A percentile compares a stretch with the other conserved stretches of the same genome.
Conservation (phyloP, 805 yeast genomes). For the Wickerhamiella shivajii region DNA sequence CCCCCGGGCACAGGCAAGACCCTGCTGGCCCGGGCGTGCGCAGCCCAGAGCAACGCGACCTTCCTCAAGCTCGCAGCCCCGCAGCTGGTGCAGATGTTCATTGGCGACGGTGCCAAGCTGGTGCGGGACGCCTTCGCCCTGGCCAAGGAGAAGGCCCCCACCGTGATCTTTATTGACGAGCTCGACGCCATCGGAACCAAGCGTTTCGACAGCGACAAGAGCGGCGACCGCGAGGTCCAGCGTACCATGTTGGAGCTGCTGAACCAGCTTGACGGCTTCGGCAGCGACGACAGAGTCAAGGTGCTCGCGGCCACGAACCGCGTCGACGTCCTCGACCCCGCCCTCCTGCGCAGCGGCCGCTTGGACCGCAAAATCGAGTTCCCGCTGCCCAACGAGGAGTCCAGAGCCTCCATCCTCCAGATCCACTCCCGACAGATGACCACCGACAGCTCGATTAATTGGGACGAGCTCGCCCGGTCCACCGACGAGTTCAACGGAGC, state of each 20-base stretch:
- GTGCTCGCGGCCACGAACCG: slow-evolving; percentile 97
- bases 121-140: slow-evolving; percentile 95
- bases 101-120: slow-evolving; percentile 97
- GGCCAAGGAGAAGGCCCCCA: slow-evolving; percentile 97
- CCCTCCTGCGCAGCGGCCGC: slow-evolving; percentile 91
- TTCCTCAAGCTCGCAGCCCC: slow-evolving; percentile 95
- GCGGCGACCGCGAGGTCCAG: slow-evolving; percentile 97
- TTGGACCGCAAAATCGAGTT: slow-evolving; percentile 95
- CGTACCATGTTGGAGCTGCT: slow-evolving; percentile 97
- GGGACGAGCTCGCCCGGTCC: slow-evolving; percentile 96
- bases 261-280: slow-evolving; percentile 96
- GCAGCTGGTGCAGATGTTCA: slow-evolving; percentile 93
- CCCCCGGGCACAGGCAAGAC: slow-evolving; percentile 99
- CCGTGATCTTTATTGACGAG: slow-evolving; percentile 95
- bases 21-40: slow-evolving; percentile 92
- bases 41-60: slow-evolving; percentile 96
- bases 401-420: slow-evolving; percentile 90
- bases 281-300: slow-evolving; percentile 92
- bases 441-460: slow-evolving; percentile 71
- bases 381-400: slow-evolving; percentile 95
- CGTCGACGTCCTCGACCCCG: slow-evolving; percentile 98
- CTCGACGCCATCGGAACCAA: slow-evolving; percentile 97
- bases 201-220: slow-evolving; percentile 91
- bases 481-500: slow-evolving; percentile 99
- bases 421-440: slow-evolving; percentile 97